These are phyloP conservation scores for Lumnitzera littorea DNA, from an alignment of 345 rosid species.

Conservation along the genomic window DNA sequence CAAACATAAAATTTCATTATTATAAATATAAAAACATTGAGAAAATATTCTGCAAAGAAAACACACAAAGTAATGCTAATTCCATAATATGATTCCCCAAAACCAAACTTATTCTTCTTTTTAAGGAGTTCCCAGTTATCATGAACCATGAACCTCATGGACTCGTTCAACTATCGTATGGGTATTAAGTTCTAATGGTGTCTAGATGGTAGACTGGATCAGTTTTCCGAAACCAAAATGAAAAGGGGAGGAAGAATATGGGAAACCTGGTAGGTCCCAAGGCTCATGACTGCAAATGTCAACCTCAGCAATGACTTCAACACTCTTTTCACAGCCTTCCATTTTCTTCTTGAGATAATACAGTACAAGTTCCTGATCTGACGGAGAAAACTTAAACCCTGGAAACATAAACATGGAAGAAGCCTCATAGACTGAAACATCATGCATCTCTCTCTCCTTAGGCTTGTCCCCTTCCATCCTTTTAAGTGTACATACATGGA, in stretches of 20 bases:
- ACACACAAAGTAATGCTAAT: no score
- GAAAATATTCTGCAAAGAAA: no score
- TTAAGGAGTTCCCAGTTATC: no score
- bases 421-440: not conserved
- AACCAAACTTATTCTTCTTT: no score
- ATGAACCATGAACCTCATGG: no score
- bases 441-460: no score
- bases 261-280: constrained; percentile 75
- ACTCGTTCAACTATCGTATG: not conserved
- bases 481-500: no score
- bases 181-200: not conserved
- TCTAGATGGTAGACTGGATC: no score
- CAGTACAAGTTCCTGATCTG: constrained; percentile 56
- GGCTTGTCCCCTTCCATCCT: no score
- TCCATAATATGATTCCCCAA: no score
- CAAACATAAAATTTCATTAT: no score
- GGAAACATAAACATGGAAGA: constrained; percentile 44
- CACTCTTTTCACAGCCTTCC: constrained; percentile 47
- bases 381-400: constrained; percentile 68
- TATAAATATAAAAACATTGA: no score
- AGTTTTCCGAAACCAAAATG: not conserved
- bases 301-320: constrained; percentile 53
- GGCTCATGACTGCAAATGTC: constrained; percentile 67
- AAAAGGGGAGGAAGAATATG: not conserved
- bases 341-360: constrained; percentile 64